Base-by-base conservation (phyloP, 331 rosid genomes). In the Acacia pycnantha region DNA sequence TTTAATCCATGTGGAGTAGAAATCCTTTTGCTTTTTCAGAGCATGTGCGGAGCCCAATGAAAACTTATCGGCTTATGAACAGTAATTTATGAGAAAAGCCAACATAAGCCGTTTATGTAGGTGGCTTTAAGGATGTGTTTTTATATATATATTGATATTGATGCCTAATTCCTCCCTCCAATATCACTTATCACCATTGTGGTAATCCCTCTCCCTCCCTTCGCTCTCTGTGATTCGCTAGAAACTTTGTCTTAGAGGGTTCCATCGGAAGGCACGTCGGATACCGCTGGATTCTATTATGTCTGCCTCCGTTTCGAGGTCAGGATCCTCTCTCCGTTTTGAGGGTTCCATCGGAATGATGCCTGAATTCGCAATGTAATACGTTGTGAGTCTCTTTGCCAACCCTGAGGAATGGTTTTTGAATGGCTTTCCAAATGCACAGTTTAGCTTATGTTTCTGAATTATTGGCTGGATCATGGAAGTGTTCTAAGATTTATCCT, bases 211-310 rank as follows among this genome's bases (percentile, higher is more conserved):
- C 29, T 27, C 29, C 33, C 33, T 31, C 13, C 35, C 74, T 11
- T 12, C 22, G 11, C 12, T 5, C 54, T 70, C 12, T 4, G 33
- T 18, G 6, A 70, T 43, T 70, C 33, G 35, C 54, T 21, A 33
- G 22, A 22, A 41, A n/a, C n/a, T n/a, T 21, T 86, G 3, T 31
- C 33, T 31, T 31, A 31, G 33, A 31, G 33, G 33, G 33, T 31
- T 31, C 33, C 33, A 31, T 82, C 87, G 79, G 79, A 85, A 77
- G 82, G 53, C 83, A 4, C 86, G 85, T 18, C 90, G 84, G 69
- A 89, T 84, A 73, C 74, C 27, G 33, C 83, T 74, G 64, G 69
- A 29, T 8, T 72, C 72, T 81, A 93, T 86, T 70, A 87, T 91
- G 89, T 84, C 94, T 54, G 76, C 87, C 77, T 46, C 29, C 29